These are phyloP conservation scores for Metarhizium robertsii DNA, from an alignment of 2,329 filamentous ascomycete species.

Conservation along the genomic window DNA sequence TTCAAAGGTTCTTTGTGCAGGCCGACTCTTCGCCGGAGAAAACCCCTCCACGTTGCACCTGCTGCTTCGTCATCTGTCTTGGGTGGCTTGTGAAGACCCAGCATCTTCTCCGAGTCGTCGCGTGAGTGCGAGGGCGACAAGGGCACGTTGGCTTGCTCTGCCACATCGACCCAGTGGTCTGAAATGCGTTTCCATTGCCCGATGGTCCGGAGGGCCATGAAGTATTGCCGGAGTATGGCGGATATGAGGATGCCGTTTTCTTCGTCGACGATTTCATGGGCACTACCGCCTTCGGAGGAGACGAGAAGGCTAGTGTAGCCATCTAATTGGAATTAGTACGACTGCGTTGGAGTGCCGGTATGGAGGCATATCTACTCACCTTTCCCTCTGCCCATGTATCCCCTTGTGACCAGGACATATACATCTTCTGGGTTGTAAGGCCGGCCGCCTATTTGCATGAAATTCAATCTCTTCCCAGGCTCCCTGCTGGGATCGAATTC, in stretches of 20 bases:
- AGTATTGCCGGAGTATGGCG: conserved; percentile 82
- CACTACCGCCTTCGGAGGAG: conserved; percentile 63
- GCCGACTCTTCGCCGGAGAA: conserved; percentile 25
- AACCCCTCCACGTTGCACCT: conserved; percentile 24
- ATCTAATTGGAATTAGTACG: conserved; percentile 34
- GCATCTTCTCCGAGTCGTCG: conserved; percentile 27
- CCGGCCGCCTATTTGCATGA: conserved; percentile 49
- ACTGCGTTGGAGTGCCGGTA: no score
- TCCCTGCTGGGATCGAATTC: conserved; percentile 57
- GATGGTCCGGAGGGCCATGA: conserved; percentile 74
- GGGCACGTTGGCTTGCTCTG: conserved; percentile 46
- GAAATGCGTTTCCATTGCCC: conserved; percentile 71
- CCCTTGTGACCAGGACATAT: conserved; percentile 70
- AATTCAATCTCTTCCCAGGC: conserved; percentile 52
- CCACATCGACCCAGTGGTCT: conserved; percentile 58
- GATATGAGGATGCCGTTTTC: conserved; percentile 83
- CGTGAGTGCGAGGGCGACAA: conserved; percentile 15
- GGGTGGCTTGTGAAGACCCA: conserved; percentile 10
- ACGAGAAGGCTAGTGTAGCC: conserved; percentile 72
- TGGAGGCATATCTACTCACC: conserved; percentile 18
- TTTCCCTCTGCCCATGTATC: conserved; percentile 84
- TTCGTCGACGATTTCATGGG: conserved; percentile 71
- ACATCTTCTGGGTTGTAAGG: conserved; percentile 52
- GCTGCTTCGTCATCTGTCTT: conserved; percentile 10
- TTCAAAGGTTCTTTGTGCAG: conserved; percentile 22